Evolutionary conservation across 2,329 filamentous ascomycete species (phyloP).

Genomic region (Monosporascus sp.): DNA sequence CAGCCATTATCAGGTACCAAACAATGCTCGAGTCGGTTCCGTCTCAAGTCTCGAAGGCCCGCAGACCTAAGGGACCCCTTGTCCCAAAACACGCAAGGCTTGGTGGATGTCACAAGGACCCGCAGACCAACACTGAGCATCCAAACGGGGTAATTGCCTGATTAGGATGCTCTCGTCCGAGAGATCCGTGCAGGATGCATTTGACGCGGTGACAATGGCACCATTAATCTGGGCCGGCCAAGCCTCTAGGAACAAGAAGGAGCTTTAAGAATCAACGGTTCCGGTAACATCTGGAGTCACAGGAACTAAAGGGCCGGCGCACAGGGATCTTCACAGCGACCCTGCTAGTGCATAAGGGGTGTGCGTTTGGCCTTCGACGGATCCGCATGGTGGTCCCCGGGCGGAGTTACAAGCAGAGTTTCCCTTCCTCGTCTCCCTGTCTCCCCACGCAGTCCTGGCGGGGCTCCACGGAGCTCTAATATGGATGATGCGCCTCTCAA

Average conservation of each 20-base stretch:
- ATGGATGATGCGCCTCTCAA: neutral
- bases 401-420: neutral
- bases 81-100: slow-evolving; percentile 17
- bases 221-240: slow-evolving; percentile 15
- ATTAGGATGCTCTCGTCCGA: slow-evolving; percentile 27
- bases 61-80: slow-evolving; percentile 23
- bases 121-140: slow-evolving; percentile 21
- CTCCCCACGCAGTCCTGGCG: neutral
- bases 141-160: slow-evolving; percentile 23
- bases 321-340: neutral
- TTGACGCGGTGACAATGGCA: slow-evolving; percentile 5
- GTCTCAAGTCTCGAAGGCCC: slow-evolving; percentile 38
- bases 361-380: neutral
- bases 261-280: neutral
- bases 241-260: slow-evolving; percentile 3
- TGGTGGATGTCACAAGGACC: slow-evolving; percentile 12
- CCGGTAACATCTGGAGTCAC: neutral
- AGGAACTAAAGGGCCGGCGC: neutral
- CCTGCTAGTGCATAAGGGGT: neutral
- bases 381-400: neutral
- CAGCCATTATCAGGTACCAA: slow-evolving; percentile 27
- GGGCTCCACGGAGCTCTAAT: neutral
- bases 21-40: slow-evolving; percentile 30
- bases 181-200: slow-evolving; percentile 18
- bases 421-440: neutral